Evolutionary conservation across 2,329 filamentous ascomycete species (phyloP).

Genomic region (Xylariaceae sp.): DNA sequence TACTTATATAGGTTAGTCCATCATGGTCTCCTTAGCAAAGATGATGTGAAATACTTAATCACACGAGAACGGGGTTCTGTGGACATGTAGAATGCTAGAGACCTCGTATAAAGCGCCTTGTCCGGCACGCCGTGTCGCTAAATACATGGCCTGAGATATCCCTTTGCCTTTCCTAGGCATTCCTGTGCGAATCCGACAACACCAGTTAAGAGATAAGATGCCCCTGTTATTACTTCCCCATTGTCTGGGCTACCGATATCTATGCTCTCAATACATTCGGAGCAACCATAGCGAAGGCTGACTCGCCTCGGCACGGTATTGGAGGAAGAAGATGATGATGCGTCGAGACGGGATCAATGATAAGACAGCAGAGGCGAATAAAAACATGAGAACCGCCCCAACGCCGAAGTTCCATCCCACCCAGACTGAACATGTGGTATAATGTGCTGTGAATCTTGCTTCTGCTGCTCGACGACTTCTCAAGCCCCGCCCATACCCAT

Average conservation of each 20-base stretch:
- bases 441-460: slow-evolving; percentile 33
- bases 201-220: neutral
- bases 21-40: too few species aligned
- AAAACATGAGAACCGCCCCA: slow-evolving; percentile 34
- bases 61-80: neutral
- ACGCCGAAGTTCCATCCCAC: slow-evolving; percentile 38
- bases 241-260: slow-evolving; percentile 6
- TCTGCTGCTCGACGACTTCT: too few species aligned
- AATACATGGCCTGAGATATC: slow-evolving; percentile 17
- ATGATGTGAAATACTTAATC: neutral
- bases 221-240: neutral
- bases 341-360: slow-evolving; percentile 24
- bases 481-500: slow-evolving; percentile 29
- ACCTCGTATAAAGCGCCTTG: slow-evolving; percentile 4
- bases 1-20: neutral
- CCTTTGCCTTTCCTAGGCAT: slow-evolving; percentile 7
- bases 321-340: slow-evolving; percentile 10
- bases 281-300: slow-evolving; percentile 16
- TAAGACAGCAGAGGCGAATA: slow-evolving; percentile 32
- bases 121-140: neutral
- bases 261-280: slow-evolving; percentile 20
- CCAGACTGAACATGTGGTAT: slow-evolving; percentile 37
- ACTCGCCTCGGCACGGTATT: slow-evolving; percentile 22
- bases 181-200: slow-evolving; percentile 2
- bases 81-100: slow-evolving; percentile 1